Evolutionary conservation across 164 flowering plant genomes (phyloP), one percentile per base, ranked within the genome.

Genomic region (Nelumbo lutea): DNA sequence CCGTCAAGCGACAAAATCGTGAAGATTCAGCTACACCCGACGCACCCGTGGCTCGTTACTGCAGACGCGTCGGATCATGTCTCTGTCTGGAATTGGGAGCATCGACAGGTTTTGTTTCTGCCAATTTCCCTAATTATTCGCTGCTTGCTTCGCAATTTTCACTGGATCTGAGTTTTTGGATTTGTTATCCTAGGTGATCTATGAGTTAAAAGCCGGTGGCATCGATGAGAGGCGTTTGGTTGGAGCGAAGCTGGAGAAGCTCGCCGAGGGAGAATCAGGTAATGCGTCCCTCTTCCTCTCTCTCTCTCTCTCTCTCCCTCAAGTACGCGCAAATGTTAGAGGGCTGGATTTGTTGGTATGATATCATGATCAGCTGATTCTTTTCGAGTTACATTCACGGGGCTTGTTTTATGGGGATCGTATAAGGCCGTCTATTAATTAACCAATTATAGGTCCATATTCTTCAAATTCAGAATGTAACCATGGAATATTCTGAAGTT

Each of bases 51-150:
- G 99, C 88, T 95, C 38, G 99, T 90, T 55, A 92, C 99, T 0
- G 92, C 99, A 13, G 99, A 95, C 68, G 93, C 90, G 4, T 90
- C 98, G 2, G 98, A 95, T 85, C 94, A 86, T 59, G 98, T 95
- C 4, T 85, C 97, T 40, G 98, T 95, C 62, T 95, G 99, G 98
- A 95, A 95, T 70, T 95, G 99, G 99, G 99, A 95, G 70, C 97
- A 90, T 62, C 94, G 97, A 14, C 98, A 92, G 97, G 96, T 88
- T 61, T 9, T 56, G 9, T 7, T 61, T 50, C 58, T 10, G 3
- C 15, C 65, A 9, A 13, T 11, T 8, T 15, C 9, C 42, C 52
- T 13, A 3, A 5, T 9, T 39, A 6, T 63, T 15, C 44, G 15
- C 15, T 48, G 9, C 41, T 38, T 73, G 48, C 14, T 27, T 73